Evolutionary conservation across 116 monocot genomes (phyloP).

Genomic region (Zostera marina): DNA sequence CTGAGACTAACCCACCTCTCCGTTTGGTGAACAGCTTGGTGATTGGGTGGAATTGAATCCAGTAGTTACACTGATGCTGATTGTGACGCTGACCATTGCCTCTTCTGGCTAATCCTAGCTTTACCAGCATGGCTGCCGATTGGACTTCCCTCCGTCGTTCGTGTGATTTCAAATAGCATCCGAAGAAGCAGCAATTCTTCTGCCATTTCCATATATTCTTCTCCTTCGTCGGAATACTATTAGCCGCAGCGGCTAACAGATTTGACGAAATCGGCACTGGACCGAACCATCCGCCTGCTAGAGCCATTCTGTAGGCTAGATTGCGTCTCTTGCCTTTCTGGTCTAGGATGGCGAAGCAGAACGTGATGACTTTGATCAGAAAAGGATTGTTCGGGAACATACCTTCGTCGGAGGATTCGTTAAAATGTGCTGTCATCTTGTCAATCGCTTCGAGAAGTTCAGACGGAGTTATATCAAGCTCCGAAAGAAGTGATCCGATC

Average conservation of each 20-base stretch:
- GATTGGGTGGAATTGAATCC: constrained; percentile 75
- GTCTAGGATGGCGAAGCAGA: constrained; percentile 53
- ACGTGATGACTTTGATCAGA: constrained; percentile 43
- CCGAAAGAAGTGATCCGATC: constrained; percentile 63
- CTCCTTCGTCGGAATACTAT: constrained; percentile 29
- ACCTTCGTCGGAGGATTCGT: constrained; percentile 33
- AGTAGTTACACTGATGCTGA: constrained; percentile 7
- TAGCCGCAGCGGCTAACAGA: constrained; percentile 39
- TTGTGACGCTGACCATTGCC: constrained; percentile 26
- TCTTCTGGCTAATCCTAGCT: constrained; percentile 58
- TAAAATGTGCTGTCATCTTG: constrained; percentile 18
- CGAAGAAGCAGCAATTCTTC: constrained; percentile 27
- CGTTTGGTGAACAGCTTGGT: constrained; percentile 39
- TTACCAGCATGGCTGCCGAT: constrained; percentile 49
- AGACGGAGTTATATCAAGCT: constrained; percentile 43
- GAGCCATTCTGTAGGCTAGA: constrained; percentile 41
- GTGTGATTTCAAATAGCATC: constrained; percentile 19
- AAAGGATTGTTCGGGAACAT: constrained; percentile 46
- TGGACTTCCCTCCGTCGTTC: constrained; percentile 38
- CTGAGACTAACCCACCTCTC: constrained; percentile 24
- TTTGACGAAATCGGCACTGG: constrained; percentile 53
- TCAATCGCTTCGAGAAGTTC: constrained; percentile 58
- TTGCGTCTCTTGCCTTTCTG: constrained; percentile 21
- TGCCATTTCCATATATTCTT: constrained; percentile 22
- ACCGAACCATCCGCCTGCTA: constrained; percentile 68